phyloP scores from a whole-genome alignment of 139 green algal species.

The Haematococcus sp. region DNA sequence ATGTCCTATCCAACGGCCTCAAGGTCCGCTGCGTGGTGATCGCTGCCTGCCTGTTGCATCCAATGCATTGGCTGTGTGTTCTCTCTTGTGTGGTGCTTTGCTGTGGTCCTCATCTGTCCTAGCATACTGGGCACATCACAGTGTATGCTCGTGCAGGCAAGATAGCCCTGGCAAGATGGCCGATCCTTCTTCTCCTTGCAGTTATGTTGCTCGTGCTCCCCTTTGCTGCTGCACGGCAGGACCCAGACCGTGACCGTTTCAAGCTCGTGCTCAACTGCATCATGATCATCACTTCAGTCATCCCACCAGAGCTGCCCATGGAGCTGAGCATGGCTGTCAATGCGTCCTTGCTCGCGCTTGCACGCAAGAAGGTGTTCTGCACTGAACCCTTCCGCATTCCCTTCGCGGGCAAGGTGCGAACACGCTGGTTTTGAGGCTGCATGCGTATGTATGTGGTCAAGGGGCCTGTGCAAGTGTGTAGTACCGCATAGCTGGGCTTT shows the following conservation, averaged over 20 bases:
- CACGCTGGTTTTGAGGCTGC: no score
- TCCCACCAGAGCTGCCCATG: slow-evolving; percentile 97
- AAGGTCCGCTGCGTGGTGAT: slow-evolving; percentile 34
- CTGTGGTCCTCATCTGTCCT: not conserved
- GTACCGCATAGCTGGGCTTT: no score
- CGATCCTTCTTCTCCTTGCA: no score
- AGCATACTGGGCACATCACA: not conserved
- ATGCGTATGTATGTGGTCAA: not conserved
- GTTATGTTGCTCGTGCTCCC: no score
- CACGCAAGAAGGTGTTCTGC: slow-evolving; percentile 83
- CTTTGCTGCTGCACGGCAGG: slow-evolving; percentile 35
- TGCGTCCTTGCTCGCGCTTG: slow-evolving; percentile 62
- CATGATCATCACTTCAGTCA: slow-evolving; percentile 97
- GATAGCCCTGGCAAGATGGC: no score
- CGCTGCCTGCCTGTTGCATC: slow-evolving; percentile 3
- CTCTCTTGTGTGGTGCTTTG: not conserved
- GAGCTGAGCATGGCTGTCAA: slow-evolving; percentile 96
- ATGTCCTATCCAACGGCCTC: slow-evolving; percentile 86
- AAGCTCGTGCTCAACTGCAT: slow-evolving; percentile 97
- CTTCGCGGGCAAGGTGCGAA: slow-evolving; percentile 87
- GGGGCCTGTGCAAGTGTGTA: no score
- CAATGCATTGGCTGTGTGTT: not conserved
- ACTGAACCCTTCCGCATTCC: slow-evolving; percentile 98
- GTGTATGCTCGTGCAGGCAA: not conserved
- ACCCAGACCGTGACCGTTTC: slow-evolving; percentile 86